Evolutionary conservation across 2,329 filamentous ascomycete species (phyloP).

Genomic region (Colletotrichum tofieldiae): DNA sequence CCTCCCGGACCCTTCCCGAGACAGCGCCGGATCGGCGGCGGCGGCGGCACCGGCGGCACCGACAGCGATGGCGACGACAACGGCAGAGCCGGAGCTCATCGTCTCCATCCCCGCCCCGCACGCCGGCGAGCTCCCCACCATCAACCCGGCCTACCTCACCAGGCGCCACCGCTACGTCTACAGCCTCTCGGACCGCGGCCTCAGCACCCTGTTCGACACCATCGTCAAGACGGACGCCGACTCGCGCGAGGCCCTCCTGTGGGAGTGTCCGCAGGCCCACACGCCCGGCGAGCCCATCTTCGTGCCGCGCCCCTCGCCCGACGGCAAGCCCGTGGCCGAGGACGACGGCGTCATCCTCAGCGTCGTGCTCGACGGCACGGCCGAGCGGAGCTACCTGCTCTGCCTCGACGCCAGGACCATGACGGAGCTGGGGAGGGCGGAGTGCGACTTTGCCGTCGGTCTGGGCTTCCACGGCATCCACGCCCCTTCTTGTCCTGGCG

Average conservation of each 20-base stretch:
- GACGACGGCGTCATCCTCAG: constrained; percentile 76
- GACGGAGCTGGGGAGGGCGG: constrained; percentile 75
- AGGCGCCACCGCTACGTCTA: constrained; percentile 74
- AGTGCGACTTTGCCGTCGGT: constrained; percentile 72
- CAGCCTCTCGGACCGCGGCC: constrained; percentile 68
- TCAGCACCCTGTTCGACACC: constrained; percentile 73
- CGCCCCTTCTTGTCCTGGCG: constrained; percentile 42
- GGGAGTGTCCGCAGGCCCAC: constrained; percentile 71
- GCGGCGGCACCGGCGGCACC: not conserved
- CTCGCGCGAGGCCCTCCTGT: constrained; percentile 67
- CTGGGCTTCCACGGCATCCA: constrained; percentile 78
- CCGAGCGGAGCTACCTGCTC: constrained; percentile 74
- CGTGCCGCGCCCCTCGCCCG: constrained; percentile 57
- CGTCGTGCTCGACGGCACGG: constrained; percentile 75
- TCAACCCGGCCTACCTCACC: constrained; percentile 71
- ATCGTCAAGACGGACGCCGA: constrained; percentile 76
- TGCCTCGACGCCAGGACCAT: constrained; percentile 76
- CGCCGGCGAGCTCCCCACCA: constrained; percentile 75
- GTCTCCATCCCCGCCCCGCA: constrained; percentile 65
- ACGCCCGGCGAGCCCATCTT: constrained; percentile 81
- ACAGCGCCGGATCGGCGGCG: too few relatives aligned
- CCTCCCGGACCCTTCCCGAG: constrained; percentile 47
- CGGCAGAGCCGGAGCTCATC: constrained; percentile 29
- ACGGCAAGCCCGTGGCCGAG: constrained; percentile 59
- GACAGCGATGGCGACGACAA: constrained; percentile 39